These are phyloP conservation scores for Mollisia scopiformis DNA, from an alignment of 2,329 filamentous ascomycete species.

Conservation along the genomic window DNA sequence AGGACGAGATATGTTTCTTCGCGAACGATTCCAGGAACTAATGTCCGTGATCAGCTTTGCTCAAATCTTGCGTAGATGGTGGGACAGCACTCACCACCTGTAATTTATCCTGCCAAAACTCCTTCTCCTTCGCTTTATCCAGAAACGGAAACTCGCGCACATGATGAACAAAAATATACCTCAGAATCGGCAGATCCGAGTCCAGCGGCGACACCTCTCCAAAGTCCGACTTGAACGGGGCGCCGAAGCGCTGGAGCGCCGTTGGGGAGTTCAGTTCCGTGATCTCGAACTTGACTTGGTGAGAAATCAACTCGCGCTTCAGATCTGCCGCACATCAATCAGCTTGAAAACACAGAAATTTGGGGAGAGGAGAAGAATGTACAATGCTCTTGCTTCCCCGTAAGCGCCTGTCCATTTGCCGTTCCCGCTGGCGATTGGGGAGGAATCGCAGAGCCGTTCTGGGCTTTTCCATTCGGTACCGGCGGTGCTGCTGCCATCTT, in stretches of 20 bases:
- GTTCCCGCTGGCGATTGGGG: slow-evolving; percentile 7
- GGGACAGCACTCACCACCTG: slow-evolving; percentile 72
- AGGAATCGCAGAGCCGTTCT: slow-evolving; percentile 21
- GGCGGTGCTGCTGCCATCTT: too few species aligned
- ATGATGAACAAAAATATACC: slow-evolving; percentile 98
- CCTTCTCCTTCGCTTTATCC: slow-evolving; percentile 95
- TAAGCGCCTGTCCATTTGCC: slow-evolving; percentile 52
- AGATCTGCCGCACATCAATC: slow-evolving; percentile 64
- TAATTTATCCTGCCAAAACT: slow-evolving; percentile 99
- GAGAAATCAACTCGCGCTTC: slow-evolving; percentile 90
- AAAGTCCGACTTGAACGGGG: slow-evolving; percentile 89
- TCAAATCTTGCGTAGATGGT: not conserved
- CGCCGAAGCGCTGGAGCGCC: slow-evolving; percentile 90
- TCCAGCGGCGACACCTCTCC: slow-evolving; percentile 93
- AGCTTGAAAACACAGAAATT: slow-evolving; percentile 20
- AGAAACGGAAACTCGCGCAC: slow-evolving; percentile 97
- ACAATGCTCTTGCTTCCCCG: slow-evolving; percentile 99
- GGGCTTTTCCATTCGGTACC: slow-evolving; percentile 4
- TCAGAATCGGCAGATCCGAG: slow-evolving; percentile 88
- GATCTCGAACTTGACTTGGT: slow-evolving; percentile 90
- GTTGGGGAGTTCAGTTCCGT: slow-evolving; percentile 92
- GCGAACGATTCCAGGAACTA: slow-evolving; percentile 97
- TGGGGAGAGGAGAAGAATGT: slow-evolving; percentile 38
- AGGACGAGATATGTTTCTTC: slow-evolving; percentile 95
- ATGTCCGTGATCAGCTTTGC: not conserved